Percentiles rank a stretch among this genome's conserved stretches.
Conservation (phyloP, 768 basidiomycete species). For the Butyriboletus loyo region DNA sequence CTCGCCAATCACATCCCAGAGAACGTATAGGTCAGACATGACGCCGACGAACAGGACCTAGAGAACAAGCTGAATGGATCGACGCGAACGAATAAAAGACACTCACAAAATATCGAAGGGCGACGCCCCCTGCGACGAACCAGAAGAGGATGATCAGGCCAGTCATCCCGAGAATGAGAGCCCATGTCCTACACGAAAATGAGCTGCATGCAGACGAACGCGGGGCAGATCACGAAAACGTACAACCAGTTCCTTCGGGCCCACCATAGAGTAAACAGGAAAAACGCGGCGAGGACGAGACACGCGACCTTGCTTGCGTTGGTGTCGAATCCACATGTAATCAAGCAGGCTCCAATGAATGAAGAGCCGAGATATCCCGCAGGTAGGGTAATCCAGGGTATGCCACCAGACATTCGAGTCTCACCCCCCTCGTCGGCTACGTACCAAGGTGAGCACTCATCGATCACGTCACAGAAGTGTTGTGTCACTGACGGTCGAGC, state of each 20-base stretch:
- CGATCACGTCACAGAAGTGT: not conserved
- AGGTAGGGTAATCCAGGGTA: constrained; percentile 76
- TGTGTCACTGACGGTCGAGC: constrained; percentile 67
- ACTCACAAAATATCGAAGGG: constrained; percentile 72
- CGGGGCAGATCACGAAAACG: constrained; percentile 23
- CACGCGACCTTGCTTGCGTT: constrained; percentile 85
- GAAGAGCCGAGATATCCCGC: constrained; percentile 86
- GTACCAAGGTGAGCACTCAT: constrained; percentile 8
- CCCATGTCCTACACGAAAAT: constrained; percentile 58
- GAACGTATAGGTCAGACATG: constrained; percentile 84
- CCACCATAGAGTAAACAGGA: constrained; percentile 88
- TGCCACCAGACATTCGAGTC: constrained; percentile 84
- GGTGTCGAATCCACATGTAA: constrained; percentile 86
- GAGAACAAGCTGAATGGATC: not conserved
- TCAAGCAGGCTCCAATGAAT: constrained; percentile 82
- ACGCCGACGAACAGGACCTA: constrained; percentile 80
- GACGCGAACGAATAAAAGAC: not conserved
- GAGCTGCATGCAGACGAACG: not conserved
- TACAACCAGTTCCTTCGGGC: constrained; percentile 72
- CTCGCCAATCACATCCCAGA: constrained; percentile 85
- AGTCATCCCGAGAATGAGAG: constrained; percentile 73
- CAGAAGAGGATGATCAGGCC: constrained; percentile 80
- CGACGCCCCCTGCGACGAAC: constrained; percentile 74
- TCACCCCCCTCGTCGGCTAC: constrained; percentile 85
- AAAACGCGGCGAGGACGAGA: constrained; percentile 78